A percentile compares a stretch with the other conserved stretches of the same genome.
These are phyloP conservation scores for Acidomyces sp. DNA, from an alignment of 495 filamentous ascomycete species.

Conservation along the genomic window DNA sequence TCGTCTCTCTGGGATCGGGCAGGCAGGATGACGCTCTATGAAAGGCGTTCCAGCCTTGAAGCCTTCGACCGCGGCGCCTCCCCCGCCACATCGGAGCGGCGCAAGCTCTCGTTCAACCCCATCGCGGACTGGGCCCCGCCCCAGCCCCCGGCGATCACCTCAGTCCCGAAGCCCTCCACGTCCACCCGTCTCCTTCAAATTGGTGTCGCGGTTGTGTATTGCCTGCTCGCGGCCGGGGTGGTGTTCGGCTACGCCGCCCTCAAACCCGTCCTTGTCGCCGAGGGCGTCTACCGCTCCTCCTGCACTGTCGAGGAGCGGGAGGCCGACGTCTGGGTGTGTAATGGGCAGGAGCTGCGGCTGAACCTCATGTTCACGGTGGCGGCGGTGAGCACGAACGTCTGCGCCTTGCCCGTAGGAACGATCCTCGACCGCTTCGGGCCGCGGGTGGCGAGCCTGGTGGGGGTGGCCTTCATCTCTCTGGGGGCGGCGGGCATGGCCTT, in stretches of 20 bases:
- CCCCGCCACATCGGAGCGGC: slow-evolving; percentile 17
- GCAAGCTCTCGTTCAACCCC: slow-evolving; percentile 34
- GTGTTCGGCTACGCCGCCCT: slow-evolving; percentile 78
- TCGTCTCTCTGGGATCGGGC: too few relatives aligned
- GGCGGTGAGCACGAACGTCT: slow-evolving; percentile 75
- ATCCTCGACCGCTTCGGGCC: slow-evolving; percentile 77
- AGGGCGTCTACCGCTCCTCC: slow-evolving; percentile 56
- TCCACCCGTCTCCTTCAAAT: slow-evolving; percentile 48
- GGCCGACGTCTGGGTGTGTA: slow-evolving; percentile 49
- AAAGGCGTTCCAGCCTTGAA: not conserved
- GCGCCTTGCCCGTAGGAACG: slow-evolving; percentile 70
- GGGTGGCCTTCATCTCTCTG: slow-evolving; percentile 51
- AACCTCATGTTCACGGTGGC: slow-evolving; percentile 92
- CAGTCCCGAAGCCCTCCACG: slow-evolving; percentile 31
- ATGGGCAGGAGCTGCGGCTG: slow-evolving; percentile 64
- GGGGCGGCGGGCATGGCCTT: slow-evolving; percentile 61
- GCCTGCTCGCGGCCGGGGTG: slow-evolving; percentile 65
- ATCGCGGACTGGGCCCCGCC: slow-evolving; percentile 27
- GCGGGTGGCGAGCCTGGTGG: slow-evolving; percentile 59
- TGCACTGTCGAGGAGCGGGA: slow-evolving; percentile 49
- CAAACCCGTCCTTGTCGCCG: slow-evolving; percentile 64
- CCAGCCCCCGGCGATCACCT: slow-evolving; percentile 1
- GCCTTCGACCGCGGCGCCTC: slow-evolving; percentile 7
- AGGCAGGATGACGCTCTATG: too few relatives aligned
- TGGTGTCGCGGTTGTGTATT: slow-evolving; percentile 57